phyloP scores from a whole-genome alignment of 352 stramenopile genomes.

The Phytophthora litchii region DNA sequence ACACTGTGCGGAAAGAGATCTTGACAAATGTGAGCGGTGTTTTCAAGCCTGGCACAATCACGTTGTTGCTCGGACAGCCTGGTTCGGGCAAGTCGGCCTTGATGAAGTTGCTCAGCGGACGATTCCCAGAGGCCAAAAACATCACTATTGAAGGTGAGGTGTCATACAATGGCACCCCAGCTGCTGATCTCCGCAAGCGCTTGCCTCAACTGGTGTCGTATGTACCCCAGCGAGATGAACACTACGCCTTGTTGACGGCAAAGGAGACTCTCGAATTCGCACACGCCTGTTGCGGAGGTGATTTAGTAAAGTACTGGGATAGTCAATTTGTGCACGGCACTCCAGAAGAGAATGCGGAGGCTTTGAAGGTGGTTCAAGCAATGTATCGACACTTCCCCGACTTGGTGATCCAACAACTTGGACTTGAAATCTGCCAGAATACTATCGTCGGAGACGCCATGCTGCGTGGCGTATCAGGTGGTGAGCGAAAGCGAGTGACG shows the following conservation, averaged over 20 bases:
- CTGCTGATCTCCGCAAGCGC: neutral
- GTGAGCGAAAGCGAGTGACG: conserved; percentile 72
- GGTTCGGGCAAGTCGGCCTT: conserved; percentile 24
- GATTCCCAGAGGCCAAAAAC: conserved; percentile 13
- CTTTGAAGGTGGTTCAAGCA: conserved; percentile 6
- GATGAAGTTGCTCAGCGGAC: conserved; percentile 27
- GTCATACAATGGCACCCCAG: conserved; percentile 15
- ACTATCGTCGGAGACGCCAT: conserved; percentile 34
- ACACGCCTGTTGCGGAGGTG: conserved; percentile 16
- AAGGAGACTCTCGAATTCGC: conserved; percentile 23
- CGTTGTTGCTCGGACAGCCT: conserved; percentile 21
- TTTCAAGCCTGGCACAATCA: conserved; percentile 19
- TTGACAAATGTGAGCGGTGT: conserved; percentile 16
- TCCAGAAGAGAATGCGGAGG: conserved; percentile 15
- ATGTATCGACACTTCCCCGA: conserved; percentile 20
- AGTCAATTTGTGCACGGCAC: conserved; percentile 5
- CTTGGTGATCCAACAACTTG: conserved; percentile 21
- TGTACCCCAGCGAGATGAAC: conserved; percentile 14
- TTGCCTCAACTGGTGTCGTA: conserved; percentile 26
- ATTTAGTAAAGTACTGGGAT: conserved; percentile 13
- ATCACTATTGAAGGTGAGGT: conserved; percentile 15
- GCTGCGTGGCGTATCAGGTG: conserved; percentile 63
- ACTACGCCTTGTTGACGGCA: conserved; percentile 14
- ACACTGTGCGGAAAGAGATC: conserved; percentile 14
- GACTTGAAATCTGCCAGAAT: conserved; percentile 21